These are phyloP conservation scores for Fusarium torreyae DNA, from an alignment of 2,329 filamentous ascomycete genomes.

Conservation along the genomic window DNA sequence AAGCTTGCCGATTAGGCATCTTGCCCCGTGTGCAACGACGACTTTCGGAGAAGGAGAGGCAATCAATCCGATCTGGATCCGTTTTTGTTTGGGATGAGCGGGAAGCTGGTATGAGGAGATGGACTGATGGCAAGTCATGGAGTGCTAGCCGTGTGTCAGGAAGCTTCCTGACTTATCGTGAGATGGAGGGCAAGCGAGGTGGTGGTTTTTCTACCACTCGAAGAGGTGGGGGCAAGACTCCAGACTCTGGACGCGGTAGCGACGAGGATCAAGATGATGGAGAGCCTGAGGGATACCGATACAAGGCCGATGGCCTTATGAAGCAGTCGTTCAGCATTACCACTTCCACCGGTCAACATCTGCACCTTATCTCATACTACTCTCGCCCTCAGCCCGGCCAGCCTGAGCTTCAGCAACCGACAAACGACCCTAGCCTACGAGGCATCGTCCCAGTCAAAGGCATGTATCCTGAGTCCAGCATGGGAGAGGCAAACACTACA, in stretches of 20 bases:
- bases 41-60: constrained; percentile 95
- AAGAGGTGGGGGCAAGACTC: constrained; percentile 79
- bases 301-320: constrained; percentile 97
- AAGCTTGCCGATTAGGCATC: constrained; percentile 91
- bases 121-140: constrained; percentile 99
- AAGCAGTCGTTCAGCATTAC: constrained; percentile 99
- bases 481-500: constrained; percentile 86
- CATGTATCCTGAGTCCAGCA: constrained; percentile 96
- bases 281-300: constrained; percentile 91
- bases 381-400: constrained; percentile 82
- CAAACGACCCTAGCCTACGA: constrained; percentile 82
- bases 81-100: constrained; percentile 99
- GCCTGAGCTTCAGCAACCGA: constrained; percentile 83
- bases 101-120: constrained; percentile 97
- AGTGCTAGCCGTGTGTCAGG: constrained; percentile 97
- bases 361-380: constrained; percentile 98
- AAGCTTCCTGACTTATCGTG: constrained; percentile 96
- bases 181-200: constrained; percentile 98
- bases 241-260: constrained; percentile 84
- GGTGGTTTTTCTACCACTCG: constrained; percentile 76
- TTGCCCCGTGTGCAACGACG: constrained; percentile 93
- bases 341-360: constrained; percentile 87
- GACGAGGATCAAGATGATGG: constrained; percentile 89
- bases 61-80: constrained; percentile 95
- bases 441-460: constrained; percentile 91